Evolutionary conservation across 1,139 yeast species (phyloP).

Genomic region (Casaregolazyma lundiana): DNA sequence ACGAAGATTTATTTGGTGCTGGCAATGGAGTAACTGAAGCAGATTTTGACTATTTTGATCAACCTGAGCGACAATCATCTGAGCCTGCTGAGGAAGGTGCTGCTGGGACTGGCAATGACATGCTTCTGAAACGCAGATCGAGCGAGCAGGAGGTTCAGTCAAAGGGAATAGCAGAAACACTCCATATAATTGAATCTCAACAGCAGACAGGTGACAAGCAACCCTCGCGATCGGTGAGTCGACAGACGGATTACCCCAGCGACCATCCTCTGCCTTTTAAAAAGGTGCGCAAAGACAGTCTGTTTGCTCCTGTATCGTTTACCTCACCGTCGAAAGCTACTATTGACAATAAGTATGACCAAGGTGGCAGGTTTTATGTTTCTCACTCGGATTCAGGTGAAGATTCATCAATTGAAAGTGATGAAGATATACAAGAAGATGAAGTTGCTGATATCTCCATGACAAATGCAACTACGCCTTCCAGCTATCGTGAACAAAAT

Average conservation of each 20-base stretch:
- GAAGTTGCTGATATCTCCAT: neutral
- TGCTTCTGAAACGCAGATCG: neutral
- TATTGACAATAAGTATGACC: slow-evolving; percentile 76
- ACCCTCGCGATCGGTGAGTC: neutral
- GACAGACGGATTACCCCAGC: neutral
- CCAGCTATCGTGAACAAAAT: neutral
- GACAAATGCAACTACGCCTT: neutral
- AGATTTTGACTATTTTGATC: slow-evolving; percentile 42
- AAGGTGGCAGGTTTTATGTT: slow-evolving; percentile 81
- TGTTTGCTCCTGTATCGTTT: slow-evolving; percentile 75
- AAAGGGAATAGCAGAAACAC: neutral
- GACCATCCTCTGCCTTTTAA: neutral
- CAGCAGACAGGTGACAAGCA: no score
- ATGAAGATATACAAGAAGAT: slow-evolving; percentile 3
- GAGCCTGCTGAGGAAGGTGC: slow-evolving; percentile 2
- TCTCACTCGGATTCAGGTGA: slow-evolving; percentile 27
- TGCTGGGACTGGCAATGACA: no score
- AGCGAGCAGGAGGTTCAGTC: slow-evolving; percentile 1
- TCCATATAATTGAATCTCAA: no score
- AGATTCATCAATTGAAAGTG: slow-evolving; percentile 17
- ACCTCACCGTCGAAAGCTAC: slow-evolving; percentile 71
- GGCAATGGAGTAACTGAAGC: slow-evolving; percentile 39
- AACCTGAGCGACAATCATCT: slow-evolving; percentile 23
- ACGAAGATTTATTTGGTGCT: slow-evolving; percentile 42
- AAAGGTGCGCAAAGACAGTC: slow-evolving; percentile 42